Base-by-base conservation (phyloP, 768 basidiomycete genomes). In the Hemileccinum impolitum region DNA sequence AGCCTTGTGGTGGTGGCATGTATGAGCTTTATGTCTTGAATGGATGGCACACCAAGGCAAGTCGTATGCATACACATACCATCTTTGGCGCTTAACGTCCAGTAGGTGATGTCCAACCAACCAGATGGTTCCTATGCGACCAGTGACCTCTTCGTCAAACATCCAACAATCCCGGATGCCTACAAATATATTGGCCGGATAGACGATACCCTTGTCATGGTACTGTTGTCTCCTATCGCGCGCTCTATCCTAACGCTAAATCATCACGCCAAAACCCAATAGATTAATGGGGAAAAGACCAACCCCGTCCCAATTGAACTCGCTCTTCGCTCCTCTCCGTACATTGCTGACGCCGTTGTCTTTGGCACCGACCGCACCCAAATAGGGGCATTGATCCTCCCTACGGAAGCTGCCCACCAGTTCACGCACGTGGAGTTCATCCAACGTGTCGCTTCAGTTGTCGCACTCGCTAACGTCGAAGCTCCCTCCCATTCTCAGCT, bases 231-330 rank as follows among this genome's bases (percentile, higher is more conserved):
- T 4, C 28, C 9, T 8, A 2, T 4, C 14, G 8, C 34, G 4
- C 71, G n/a, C n/a, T n/a, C n/a, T n/a, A n/a, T n/a, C n/a, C n/a
- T n/a, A n/a, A n/a, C n/a, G n/a, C n/a, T n/a, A n/a, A n/a, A n/a
- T n/a, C n/a, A n/a, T n/a, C n/a, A n/a, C 49, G 65, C 65, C 9
- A 52, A 54, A 70, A 2, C n/a, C 62, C 13, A 69, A 10, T n/a
- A 63, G 62, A 53, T 66, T 1, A 63, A 64, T 11, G 78, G 80
- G 7, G 79, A 81, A 63, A 81, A 81, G 66, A 79, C 77, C 10
- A 79, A 79, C 52, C 78, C 78, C 7, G 74, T 78, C 5, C 77
- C 79, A 0, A 78, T 80, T 46, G 79, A 80, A 54, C 69, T 78
- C 34, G 65, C 70, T 17, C 72, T 81, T 46, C 75, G 75, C 18